A percentile compares a stretch with the other conserved stretches of the same genome.
phyloP scores from a whole-genome alignment of 2,329 filamentous ascomycete species.

The Pseudogymnoascus sp. region DNA sequence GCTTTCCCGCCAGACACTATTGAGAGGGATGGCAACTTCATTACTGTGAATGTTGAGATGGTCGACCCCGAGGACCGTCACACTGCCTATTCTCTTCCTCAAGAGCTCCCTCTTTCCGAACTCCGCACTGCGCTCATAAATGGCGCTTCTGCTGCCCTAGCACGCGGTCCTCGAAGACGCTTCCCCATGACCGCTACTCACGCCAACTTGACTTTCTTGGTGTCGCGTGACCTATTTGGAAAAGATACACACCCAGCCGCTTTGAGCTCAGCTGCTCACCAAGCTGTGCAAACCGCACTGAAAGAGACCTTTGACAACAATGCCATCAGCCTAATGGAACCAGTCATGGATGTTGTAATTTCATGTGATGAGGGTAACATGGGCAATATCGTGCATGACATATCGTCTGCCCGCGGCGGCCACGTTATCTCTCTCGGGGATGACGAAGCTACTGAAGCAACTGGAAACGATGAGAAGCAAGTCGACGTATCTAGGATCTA shows the following conservation, averaged over 20 bases:
- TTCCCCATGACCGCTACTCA: constrained; percentile 73
- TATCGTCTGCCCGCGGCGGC: constrained; percentile 64
- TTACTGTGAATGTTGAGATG: constrained; percentile 44
- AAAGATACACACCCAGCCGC: constrained; percentile 59
- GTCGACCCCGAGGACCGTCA: constrained; percentile 30
- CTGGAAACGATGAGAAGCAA: constrained; percentile 15
- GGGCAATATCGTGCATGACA: constrained; percentile 74
- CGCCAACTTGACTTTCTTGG: constrained; percentile 63
- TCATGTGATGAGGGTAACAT: constrained; percentile 75
- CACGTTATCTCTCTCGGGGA: constrained; percentile 62
- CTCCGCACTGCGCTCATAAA: constrained; percentile 57
- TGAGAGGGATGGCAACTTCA: constrained; percentile 63
- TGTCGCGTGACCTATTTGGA: constrained; percentile 54
- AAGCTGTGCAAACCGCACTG: constrained; percentile 62
- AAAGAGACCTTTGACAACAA: constrained; percentile 48
- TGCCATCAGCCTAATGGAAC: constrained; percentile 70
- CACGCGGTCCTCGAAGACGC: constrained; percentile 71
- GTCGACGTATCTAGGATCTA: constrained; percentile 75
- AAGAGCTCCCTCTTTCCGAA: constrained; percentile 42
- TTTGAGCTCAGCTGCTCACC: constrained; percentile 58
- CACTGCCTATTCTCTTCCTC: constrained; percentile 42
- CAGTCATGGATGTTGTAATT: constrained; percentile 86
- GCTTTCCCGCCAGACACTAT: constrained; percentile 37
- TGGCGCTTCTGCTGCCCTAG: constrained; percentile 74
- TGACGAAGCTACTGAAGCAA: constrained; percentile 19